Conservation (phyloP, 495 filamentous ascomycete species). For the Jackrogersella minutella region DNA sequence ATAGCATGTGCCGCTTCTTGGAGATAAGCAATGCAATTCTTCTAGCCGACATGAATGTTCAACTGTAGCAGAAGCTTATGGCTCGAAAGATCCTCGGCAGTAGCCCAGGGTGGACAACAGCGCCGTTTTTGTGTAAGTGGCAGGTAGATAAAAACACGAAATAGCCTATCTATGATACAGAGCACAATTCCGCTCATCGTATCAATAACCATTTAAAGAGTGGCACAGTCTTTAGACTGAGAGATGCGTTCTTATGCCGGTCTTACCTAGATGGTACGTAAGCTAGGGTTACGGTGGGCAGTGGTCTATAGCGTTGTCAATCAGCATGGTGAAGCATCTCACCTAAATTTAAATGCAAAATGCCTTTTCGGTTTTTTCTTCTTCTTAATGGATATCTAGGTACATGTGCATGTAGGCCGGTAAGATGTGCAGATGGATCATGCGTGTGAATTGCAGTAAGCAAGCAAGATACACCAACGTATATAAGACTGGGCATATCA, state of each 20-base stretch:
- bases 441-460: slow-evolving; percentile 23
- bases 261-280: slow-evolving; percentile 2
- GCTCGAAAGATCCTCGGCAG: not conserved
- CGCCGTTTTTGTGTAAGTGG: slow-evolving; percentile 23
- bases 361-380: slow-evolving; percentile 14
- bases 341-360: slow-evolving; percentile 15
- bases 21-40: not conserved
- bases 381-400: not conserved
- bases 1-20: not conserved
- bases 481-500: not conserved
- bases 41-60: not conserved
- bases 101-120: slow-evolving; percentile 6
- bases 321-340: slow-evolving; percentile 27
- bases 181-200: not conserved
- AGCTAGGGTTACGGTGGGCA: slow-evolving; percentile 1
- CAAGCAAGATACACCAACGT: too few relatives aligned
- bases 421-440: slow-evolving; percentile 25
- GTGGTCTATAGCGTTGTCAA: slow-evolving; percentile 29
- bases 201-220: too few relatives aligned
- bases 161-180: not conserved
- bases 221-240: slow-evolving; percentile 14
- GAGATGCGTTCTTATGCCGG: not conserved
- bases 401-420: not conserved
- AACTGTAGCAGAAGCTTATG: not conserved
- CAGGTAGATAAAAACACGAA: not conserved